Conservation (phyloP, 1,284 basidiomycete species). For the Boletus holoroseus region DNA sequence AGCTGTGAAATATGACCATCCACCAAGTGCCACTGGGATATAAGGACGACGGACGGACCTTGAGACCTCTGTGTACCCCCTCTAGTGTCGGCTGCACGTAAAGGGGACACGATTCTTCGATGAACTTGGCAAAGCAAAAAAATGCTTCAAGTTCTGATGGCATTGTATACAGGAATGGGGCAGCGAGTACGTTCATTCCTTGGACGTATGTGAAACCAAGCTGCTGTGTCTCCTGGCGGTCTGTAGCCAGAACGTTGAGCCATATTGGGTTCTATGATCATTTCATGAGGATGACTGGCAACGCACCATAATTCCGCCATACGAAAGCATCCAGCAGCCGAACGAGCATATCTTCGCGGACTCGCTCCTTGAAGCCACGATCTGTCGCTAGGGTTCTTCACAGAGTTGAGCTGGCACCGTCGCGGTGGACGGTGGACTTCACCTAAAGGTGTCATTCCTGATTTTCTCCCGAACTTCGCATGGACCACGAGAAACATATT, state of each 20-base stretch:
- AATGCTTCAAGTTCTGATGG: conserved; percentile 96
- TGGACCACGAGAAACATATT: conserved; percentile 79
- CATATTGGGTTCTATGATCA: not conserved
- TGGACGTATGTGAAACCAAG: conserved; percentile 92
- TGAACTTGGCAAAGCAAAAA: conserved; percentile 91
- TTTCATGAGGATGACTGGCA: not conserved
- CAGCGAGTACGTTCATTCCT: conserved; percentile 97
- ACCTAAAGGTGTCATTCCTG: conserved; percentile 77
- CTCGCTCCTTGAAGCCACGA: conserved; percentile 89
- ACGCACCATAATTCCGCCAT: conserved; percentile 81
- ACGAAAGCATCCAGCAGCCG: conserved; percentile 94
- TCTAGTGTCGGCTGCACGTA: conserved; percentile 95
- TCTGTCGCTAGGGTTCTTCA: conserved; percentile 91
- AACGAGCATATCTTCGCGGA: conserved; percentile 95
- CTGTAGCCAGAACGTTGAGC: conserved; percentile 34
- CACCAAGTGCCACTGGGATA: not conserved
- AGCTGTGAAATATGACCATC: conserved; percentile 47
- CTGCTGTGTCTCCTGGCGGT: conserved; percentile 65
- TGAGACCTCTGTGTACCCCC: conserved; percentile 90
- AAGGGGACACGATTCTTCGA: conserved; percentile 86
- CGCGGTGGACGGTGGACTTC: conserved; percentile 8
- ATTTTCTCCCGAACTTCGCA: conserved; percentile 88
- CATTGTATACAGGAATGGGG: conserved; percentile 94
- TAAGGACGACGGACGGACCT: conserved; percentile 47
- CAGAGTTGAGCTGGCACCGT: conserved; percentile 9